Evolutionary conservation across 805 yeast genomes (phyloP).

Genomic region (Candida khao-thaluensis): DNA sequence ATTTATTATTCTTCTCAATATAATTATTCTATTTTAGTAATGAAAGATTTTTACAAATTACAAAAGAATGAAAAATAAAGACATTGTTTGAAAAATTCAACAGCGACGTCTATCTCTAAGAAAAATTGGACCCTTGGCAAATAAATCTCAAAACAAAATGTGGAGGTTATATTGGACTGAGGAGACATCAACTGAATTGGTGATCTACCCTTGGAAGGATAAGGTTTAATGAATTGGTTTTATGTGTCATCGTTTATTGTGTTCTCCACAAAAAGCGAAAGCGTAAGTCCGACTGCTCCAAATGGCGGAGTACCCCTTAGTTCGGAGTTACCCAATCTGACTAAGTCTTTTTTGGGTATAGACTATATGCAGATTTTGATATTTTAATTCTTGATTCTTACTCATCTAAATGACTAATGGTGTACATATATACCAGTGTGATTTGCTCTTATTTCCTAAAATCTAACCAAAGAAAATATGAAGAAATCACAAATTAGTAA

Average conservation of each 20-base stretch:
- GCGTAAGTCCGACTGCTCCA: neutral
- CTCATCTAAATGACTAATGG: conserved; percentile 1
- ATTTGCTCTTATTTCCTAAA: neutral
- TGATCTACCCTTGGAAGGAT: neutral
- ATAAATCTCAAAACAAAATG: no score
- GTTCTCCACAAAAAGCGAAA: neutral
- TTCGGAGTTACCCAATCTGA: neutral
- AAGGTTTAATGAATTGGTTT: neutral
- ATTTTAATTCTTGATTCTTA: neutral
- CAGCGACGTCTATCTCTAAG: no score
- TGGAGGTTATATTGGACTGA: no score
- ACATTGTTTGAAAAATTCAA: no score
- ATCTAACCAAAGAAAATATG: neutral
- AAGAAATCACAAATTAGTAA: neutral
- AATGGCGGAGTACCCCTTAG: neutral
- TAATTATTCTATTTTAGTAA: no score
- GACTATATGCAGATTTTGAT: neutral
- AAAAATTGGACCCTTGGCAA: no score
- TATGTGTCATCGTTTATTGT: neutral
- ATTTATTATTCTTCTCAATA: no score
- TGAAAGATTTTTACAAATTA: no score
- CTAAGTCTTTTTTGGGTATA: neutral
- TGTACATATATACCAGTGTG: neutral
- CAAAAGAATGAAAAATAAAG: no score
- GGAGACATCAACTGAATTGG: neutral